Base-by-base conservation (phyloP, 495 filamentous ascomycete genomes). In the Cercophora newfieldiana region DNA sequence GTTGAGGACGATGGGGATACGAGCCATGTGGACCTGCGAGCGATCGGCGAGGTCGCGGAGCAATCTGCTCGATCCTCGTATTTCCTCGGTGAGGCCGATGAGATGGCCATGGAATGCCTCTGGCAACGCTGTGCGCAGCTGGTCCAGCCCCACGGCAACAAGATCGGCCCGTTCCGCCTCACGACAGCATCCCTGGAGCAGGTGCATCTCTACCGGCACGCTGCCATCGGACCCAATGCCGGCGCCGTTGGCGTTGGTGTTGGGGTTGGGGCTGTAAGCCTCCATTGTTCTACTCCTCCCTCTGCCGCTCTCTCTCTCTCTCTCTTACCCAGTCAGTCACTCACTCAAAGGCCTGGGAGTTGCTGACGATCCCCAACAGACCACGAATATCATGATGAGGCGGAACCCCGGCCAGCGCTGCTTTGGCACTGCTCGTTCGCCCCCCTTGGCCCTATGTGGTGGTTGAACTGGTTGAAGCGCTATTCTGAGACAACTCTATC, bases 31-130 rank as follows among this genome's bases (percentile, higher is more conserved):
- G 54, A 83, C 72, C 66, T 82, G 82, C 7, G 83, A 81, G 53
- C 79, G 78, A 29, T 83, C 81, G 66, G 80, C 82, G 37, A 86
- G 76, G 49, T 82, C 80, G 53, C 82, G 77, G n/a, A 87, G 74
- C 7, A 81, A 71, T 29, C 78, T 72, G 69, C 78, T 78, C 5
- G 81, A 77, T 28, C 56, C 62, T 10, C 75, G 71, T 26, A 83
- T 78, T 37, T 78, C 79, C 37, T 79, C 80, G 53, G 79, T 74
- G 28, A 83, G 66, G 37, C 72, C 74, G 19, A 72, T 75, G 29
- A 84, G 61, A 59, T 82, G 80, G 44, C 74, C 70, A 33, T 81
- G 80, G 31, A 80, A 77, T 7, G 70, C 62, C 53, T 80, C 77
- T 1, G 79, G 68, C 3, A 84, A 72, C 48, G 73, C 68, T 57